Evolutionary conservation across 2,329 filamentous ascomycete species (phyloP), one percentile per base, ranked within the genome.

Genomic region (Triangularia setosa): DNA sequence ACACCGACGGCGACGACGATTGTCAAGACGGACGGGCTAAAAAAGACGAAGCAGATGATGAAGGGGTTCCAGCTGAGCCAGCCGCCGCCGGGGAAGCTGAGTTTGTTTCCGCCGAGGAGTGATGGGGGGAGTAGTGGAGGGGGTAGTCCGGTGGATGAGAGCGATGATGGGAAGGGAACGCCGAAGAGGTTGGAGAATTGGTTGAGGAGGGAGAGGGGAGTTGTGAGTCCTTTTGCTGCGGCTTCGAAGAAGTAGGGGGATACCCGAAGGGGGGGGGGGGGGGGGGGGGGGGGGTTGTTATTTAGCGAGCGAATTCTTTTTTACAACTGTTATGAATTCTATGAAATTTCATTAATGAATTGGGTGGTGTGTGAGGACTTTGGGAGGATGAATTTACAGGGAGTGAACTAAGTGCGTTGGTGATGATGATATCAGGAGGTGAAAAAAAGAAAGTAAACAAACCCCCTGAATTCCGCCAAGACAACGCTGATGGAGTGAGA

Each of bases 191-290:
- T 77, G 57, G 72, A 76, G 58, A 69, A 68, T 30, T 78, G 75
- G 75, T 66, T 78, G 53, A 60, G 71, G 54, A 71, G 73, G 1
- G 73, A 73, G 55, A 75, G 73, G 2, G 73, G 72, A 44, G 73
- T 71, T 9, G 74, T 77, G 6, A 77, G 75, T 58, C 75, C 76
- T 3, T 77, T 77, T 65, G 73, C 70, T 27, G 72, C 73, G 40
- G 40, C 40, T 18, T 1, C 40, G n/a, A 11, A 11, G n/a, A 48
- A 48, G 40, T 48, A 33, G n/a, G 30, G 30, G 30, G 11, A 33
- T 33, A 33, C 30, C 30, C 30, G 9, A 28, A 2, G 30, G 30
- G n/a, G n/a, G n/a, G n/a, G n/a, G n/a, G n/a, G n/a, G n/a, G n/a
- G n/a, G 16, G 14, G 6, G 4, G 33, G 16, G 30, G 30, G 5